Evolutionary conservation across 2,329 filamentous ascomycete genomes (phyloP).

Genomic region (Exophiala sp.): DNA sequence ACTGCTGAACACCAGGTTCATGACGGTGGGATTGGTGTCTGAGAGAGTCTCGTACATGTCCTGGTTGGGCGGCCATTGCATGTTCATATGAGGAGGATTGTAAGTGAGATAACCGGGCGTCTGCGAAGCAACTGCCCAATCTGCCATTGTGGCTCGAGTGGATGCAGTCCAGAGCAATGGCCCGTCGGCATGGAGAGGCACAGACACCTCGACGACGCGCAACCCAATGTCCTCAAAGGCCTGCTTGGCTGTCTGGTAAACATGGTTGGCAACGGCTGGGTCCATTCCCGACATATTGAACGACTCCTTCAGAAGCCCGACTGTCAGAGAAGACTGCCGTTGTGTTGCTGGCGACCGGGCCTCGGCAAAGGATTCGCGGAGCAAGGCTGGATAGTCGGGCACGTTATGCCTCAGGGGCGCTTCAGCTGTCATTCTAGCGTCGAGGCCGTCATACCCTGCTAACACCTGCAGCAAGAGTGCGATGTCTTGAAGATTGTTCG

Average conservation of each 20-base stretch:
- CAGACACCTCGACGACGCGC: conserved; percentile 40
- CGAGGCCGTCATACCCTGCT: conserved; percentile 43
- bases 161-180: conserved; percentile 45
- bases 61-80: conserved; percentile 35
- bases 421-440: conserved; percentile 36
- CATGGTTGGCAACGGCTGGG: conserved; percentile 35
- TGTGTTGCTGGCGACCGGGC: neutral
- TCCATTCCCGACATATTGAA: conserved; percentile 40
- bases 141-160: conserved; percentile 32
- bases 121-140: conserved; percentile 29
- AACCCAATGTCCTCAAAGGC: conserved; percentile 40
- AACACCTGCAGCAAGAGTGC: conserved; percentile 41
- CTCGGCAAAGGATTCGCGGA: conserved; percentile 1
- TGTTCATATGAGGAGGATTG: conserved; percentile 29
- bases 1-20: conserved; percentile 40
- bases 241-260: conserved; percentile 34
- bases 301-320: conserved; percentile 46
- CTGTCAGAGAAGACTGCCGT: conserved; percentile 7
- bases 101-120: conserved; percentile 32
- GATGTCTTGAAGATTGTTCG: conserved; percentile 36
- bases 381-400: conserved; percentile 32
- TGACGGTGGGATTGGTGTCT: conserved; percentile 40
- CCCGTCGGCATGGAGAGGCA: conserved; percentile 44
- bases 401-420: conserved; percentile 32
- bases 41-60: conserved; percentile 41